Evolutionary conservation across 768 basidiomycete genomes (phyloP), one percentile per base, ranked within the genome.

Genomic region (Lentinula detonsa): DNA sequence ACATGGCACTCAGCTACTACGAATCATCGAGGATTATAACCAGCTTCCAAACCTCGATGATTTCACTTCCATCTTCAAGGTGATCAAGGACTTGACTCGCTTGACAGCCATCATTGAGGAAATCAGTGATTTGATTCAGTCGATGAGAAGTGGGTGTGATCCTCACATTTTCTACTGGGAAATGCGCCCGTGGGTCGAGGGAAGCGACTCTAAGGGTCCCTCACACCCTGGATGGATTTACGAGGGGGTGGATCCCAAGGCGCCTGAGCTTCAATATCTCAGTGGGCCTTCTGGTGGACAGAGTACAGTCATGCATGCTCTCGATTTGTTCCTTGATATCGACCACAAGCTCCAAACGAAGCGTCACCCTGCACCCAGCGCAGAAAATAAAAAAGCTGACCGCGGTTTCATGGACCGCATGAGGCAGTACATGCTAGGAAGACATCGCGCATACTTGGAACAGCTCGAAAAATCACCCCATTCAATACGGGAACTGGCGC

Each of bases 221-320:
- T 71, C 73, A 7, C 74, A 74, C 31, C 77, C 79, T 8, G 76
- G 75, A 18, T 93, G 91, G 91, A 75, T 87, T 43, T 98, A 90
- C 71, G 88, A 94, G 67, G 93, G 91, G 0, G 84, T 91, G 7
- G 78, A 79, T 5, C 74, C 82, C 35, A 23, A 21, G 7, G 50
- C 48, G 6, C 78, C 76, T 31, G 77, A 82, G 33, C 71, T 75
- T 55, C 82, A 91, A 43, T 85, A 89, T 63, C 81, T 87, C 57
- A 89, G 86, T 61, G 96, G 96, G 0, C 95, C 96, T 23, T 94
- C 91, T 9, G 96, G 94, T 1, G 96, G 96, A 1, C 96, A 99
- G 76, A 94, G 91, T 72, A 88, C 87, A 55, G 82, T 95, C 59
- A 93, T 99, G 79, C 92, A 87, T 65, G 87, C 91, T 8, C 75